Conservation (phyloP, 306 rosid species). For the Trifolium dubium region DNA sequence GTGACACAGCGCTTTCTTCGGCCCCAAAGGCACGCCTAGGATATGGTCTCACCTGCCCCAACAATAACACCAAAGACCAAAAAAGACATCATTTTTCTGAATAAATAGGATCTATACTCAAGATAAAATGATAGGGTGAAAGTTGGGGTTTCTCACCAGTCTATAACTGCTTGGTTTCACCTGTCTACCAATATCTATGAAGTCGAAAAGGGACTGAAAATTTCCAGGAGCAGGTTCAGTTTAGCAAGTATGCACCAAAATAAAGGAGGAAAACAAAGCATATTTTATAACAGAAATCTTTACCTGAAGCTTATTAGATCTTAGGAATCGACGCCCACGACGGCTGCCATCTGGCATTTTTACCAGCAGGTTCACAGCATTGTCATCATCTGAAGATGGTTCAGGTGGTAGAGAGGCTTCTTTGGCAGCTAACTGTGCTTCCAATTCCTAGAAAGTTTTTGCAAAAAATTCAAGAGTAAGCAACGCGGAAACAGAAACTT, state of each 20-base stretch:
- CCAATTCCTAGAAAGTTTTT: constrained; percentile 70
- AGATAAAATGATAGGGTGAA: constrained; percentile 14
- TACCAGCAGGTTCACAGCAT: constrained; percentile 78
- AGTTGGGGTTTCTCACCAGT: constrained; percentile 66
- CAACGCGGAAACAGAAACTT: constrained; percentile 27
- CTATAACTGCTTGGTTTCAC: constrained; percentile 85
- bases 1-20: constrained; percentile 65
- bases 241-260: constrained; percentile 37
- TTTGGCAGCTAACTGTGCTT: constrained; percentile 72
- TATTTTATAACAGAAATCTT: not conserved
- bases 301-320: constrained; percentile 83
- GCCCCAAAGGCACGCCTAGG: constrained; percentile 84
- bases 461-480: constrained; percentile 39
- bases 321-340: constrained; percentile 90
- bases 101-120: not conserved
- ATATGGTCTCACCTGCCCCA: constrained; percentile 86
- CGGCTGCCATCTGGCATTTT: constrained; percentile 97
- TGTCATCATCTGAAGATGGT: constrained; percentile 75
- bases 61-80: not conserved
- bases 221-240: constrained; percentile 18
- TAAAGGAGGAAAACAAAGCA: not conserved
- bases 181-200: constrained; percentile 79
- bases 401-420: constrained; percentile 82
- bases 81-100: not conserved
- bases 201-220: constrained; percentile 83